These are phyloP conservation scores for Pyrenula massariospora DNA, from an alignment of 495 filamentous ascomycete genomes.

Conservation along the genomic window DNA sequence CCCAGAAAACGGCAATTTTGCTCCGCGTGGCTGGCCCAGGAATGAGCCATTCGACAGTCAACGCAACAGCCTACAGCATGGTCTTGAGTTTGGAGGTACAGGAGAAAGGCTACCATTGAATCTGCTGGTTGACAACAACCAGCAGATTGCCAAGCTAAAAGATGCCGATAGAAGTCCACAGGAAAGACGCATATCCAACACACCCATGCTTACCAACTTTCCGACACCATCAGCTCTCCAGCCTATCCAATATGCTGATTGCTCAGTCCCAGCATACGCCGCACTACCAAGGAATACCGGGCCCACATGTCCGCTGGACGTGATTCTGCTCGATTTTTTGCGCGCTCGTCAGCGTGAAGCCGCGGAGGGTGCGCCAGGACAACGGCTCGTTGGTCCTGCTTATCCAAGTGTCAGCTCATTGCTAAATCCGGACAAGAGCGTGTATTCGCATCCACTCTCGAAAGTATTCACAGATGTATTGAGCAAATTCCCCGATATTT, in stretches of 20 bases:
- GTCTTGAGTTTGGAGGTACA: slow-evolving; percentile 38
- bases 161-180: slow-evolving; percentile 13
- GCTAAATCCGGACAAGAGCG: slow-evolving; percentile 49
- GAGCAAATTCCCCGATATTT: slow-evolving; percentile 58
- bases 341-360: slow-evolving; percentile 52
- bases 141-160: slow-evolving; percentile 30
- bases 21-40: not conserved
- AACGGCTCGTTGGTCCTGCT: slow-evolving; percentile 55
- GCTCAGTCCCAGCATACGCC: slow-evolving; percentile 20
- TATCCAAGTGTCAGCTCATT: slow-evolving; percentile 69
- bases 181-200: slow-evolving; percentile 7
- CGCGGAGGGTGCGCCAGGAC: slow-evolving; percentile 42
- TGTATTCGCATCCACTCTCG: slow-evolving; percentile 59
- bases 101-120: slow-evolving; percentile 55
- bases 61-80: slow-evolving; percentile 40
- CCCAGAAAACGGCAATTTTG: not conserved
- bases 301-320: slow-evolving; percentile 63
- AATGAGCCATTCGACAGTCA: slow-evolving; percentile 32
- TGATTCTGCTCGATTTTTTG: slow-evolving; percentile 65
- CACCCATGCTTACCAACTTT: not conserved
- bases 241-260: slow-evolving; percentile 12
- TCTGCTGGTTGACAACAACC: slow-evolving; percentile 48
- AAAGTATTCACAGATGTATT: slow-evolving; percentile 77
- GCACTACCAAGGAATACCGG: slow-evolving; percentile 45
- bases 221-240: slow-evolving; percentile 17